phyloP scores from a whole-genome alignment of 2,329 filamentous ascomycete species.

The Alternaria solani region DNA sequence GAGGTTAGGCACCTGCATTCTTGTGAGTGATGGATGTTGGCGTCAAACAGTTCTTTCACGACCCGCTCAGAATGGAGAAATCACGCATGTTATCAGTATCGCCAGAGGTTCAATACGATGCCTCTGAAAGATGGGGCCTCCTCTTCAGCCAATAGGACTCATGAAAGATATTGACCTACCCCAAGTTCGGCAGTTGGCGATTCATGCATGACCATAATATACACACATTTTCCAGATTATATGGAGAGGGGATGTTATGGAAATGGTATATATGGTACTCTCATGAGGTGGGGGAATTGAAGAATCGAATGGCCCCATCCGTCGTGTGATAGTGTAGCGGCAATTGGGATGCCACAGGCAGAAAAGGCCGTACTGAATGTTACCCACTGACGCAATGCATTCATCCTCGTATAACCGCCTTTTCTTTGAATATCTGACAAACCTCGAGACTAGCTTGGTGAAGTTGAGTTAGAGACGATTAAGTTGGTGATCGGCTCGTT shows the following conservation, averaged over 20 bases:
- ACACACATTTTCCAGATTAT: slow-evolving; percentile 2
- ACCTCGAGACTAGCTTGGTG: background rate
- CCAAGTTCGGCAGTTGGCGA: slow-evolving; percentile 15
- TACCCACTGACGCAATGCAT: background rate
- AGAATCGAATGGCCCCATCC: background rate
- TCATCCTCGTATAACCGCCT: too few species aligned
- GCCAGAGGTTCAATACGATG: background rate
- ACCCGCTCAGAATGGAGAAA: background rate
- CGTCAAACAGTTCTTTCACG: background rate
- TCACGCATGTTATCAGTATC: background rate
- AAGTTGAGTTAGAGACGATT: background rate
- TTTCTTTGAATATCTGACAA: background rate
- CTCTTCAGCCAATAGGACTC: background rate
- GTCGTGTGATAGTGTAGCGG: background rate
- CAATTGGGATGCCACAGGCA: background rate
- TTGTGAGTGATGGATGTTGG: background rate
- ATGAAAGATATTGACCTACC: background rate
- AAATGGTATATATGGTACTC: background rate
- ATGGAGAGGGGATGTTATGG: background rate
- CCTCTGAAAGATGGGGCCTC: background rate
- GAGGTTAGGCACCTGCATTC: slow-evolving; percentile 13
- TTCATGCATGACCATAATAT: background rate
- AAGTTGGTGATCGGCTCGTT: background rate
- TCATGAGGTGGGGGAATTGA: background rate
- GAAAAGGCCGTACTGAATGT: background rate